Conservation (phyloP, 1,284 basidiomycete genomes). For the Mycena sp. region DNA sequence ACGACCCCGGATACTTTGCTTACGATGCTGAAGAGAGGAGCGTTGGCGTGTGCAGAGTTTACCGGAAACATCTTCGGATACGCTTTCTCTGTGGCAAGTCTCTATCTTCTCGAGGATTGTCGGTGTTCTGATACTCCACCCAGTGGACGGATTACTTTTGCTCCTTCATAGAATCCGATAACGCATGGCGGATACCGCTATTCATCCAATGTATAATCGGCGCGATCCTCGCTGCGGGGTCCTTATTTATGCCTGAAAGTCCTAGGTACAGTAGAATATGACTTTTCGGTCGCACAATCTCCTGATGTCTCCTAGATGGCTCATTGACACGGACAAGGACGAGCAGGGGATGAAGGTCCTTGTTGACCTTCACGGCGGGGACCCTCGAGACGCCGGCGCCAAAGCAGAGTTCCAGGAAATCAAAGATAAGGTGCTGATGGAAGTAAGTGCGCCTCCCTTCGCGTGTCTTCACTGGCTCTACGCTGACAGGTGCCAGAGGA, state of each 20-base stretch:
- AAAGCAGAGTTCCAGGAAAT: conserved; percentile 93
- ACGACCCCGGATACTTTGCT: background rate
- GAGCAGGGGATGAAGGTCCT: conserved; percentile 89
- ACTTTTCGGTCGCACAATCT: too few species aligned
- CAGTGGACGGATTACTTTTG: conserved; percentile 97
- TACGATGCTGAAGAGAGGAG: conserved; percentile 70
- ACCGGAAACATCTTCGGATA: conserved; percentile 96
- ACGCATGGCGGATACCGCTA: conserved; percentile 87
- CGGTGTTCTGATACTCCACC: conserved; percentile 5
- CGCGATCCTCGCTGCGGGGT: conserved; percentile 82
- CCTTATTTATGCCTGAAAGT: conserved; percentile 91
- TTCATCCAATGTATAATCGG: conserved; percentile 94
- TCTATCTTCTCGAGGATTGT: background rate
- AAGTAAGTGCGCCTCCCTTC: conserved; percentile 59
- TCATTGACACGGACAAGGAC: conserved; percentile 91
- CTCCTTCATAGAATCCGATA: conserved; percentile 85
- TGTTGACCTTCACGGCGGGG: conserved; percentile 90
- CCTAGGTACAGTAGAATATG: too few species aligned
- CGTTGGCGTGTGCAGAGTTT: conserved; percentile 96
- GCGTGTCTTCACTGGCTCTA: too few species aligned
- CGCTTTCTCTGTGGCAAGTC: conserved; percentile 89
- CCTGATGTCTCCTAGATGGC: too few species aligned
- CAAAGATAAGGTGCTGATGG: conserved; percentile 85
- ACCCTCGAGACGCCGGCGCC: conserved; percentile 77
- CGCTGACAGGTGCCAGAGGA: conserved; percentile 55